Conservation (phyloP, 108 stramenopile species). For the Discostella stelligeroides region DNA sequence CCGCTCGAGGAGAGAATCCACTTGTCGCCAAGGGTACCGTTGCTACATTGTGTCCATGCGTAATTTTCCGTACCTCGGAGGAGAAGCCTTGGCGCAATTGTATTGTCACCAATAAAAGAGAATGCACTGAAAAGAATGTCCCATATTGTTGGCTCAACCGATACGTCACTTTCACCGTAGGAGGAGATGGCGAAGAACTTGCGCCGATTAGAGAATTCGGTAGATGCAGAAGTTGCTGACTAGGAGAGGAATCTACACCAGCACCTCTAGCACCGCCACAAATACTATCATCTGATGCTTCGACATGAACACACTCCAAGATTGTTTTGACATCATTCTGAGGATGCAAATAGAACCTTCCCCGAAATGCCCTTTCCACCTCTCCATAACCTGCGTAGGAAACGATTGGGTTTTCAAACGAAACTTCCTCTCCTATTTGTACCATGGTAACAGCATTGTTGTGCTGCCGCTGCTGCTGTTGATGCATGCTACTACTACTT, state of each 20-base stretch:
- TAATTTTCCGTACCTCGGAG: neutral
- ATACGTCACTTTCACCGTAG: conserved; percentile 28
- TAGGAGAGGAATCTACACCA: neutral
- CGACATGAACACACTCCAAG: conserved; percentile 37
- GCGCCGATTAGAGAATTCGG: conserved; percentile 19
- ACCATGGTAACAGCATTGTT: neutral
- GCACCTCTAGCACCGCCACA: conserved; percentile 1
- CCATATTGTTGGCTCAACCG: conserved; percentile 18
- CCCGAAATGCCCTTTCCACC: conserved; percentile 39
- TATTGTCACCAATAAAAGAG: neutral
- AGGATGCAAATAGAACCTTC: conserved; percentile 16
- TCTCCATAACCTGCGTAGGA: conserved; percentile 19
- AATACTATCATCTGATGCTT: conserved; percentile 45
- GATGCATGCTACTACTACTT: too few relatives aligned
- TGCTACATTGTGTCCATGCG: neutral
- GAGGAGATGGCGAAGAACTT: conserved; percentile 11
- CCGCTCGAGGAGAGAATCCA: conserved; percentile 11
- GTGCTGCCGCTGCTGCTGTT: too few relatives aligned
- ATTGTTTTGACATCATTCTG: conserved; percentile 32
- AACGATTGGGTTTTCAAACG: conserved; percentile 37
- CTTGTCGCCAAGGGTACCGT: conserved; percentile 5
- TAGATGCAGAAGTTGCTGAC: conserved; percentile 21
- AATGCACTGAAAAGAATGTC: conserved; percentile 1
- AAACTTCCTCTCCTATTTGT: conserved; percentile 25
- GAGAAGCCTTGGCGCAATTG: neutral